phyloP scores from a whole-genome alignment of 495 filamentous ascomycete species.

The Parathielavia hyrcaniae region DNA sequence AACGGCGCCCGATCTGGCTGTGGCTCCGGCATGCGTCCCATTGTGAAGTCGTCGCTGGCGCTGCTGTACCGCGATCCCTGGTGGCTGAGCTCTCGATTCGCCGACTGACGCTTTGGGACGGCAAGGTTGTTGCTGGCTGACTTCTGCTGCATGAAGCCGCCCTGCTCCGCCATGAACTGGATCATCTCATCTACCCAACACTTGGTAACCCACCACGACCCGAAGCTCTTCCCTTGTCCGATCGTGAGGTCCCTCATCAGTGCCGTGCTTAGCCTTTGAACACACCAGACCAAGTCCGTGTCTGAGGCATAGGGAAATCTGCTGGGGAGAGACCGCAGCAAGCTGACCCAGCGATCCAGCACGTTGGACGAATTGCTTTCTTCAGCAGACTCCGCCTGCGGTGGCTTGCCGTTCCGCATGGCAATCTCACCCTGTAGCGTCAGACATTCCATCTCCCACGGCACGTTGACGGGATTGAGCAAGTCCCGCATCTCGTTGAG shows the following conservation, averaged over 20 bases:
- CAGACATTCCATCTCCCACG: conserved; percentile 49
- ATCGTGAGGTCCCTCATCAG: conserved; percentile 77
- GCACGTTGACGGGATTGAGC: conserved; percentile 55
- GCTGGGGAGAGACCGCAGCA: conserved; percentile 65
- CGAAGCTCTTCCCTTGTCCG: conserved; percentile 75
- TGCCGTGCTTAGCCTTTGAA: conserved; percentile 60
- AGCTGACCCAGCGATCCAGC: conserved; percentile 77
- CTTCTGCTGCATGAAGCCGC: conserved; percentile 70
- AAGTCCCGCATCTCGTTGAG: conserved; percentile 67
- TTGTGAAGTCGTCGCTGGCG: conserved; percentile 38
- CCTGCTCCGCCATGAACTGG: conserved; percentile 82
- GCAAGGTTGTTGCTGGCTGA: conserved; percentile 18
- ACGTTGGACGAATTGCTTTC: conserved; percentile 51
- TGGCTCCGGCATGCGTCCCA: conserved; percentile 32
- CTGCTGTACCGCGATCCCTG: conserved; percentile 40
- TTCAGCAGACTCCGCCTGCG: conserved; percentile 14
- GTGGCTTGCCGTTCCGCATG: conserved; percentile 37
- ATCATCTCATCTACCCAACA: conserved; percentile 97
- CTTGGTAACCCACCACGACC: conserved; percentile 97
- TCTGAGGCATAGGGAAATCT: conserved; percentile 67
- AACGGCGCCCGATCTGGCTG: conserved; percentile 43
- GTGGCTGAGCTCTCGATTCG: conserved; percentile 29
- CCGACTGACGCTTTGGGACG: conserved; percentile 27
- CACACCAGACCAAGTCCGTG: conserved; percentile 60
- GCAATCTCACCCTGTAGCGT: conserved; percentile 50